Evolutionary conservation across 2,329 filamentous ascomycete genomes (phyloP), one percentile per base, ranked within the genome.

Genomic region (Volutella citrinella): DNA sequence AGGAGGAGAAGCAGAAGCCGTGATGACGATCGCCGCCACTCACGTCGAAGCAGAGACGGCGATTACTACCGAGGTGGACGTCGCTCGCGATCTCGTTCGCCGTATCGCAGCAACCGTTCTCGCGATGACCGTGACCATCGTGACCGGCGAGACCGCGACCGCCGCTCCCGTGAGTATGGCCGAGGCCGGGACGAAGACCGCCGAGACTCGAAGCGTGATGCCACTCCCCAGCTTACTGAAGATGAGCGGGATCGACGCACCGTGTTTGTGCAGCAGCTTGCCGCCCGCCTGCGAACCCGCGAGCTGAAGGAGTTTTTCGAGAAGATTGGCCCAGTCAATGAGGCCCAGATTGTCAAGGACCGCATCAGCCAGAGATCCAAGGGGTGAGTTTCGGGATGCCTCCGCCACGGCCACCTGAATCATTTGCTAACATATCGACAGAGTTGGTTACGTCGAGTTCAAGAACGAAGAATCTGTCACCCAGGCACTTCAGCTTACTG

Each of bases 361-460:
- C 80, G 93, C 44, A 90, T 98, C 45, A 96, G 89, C 67, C 87
- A 89, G 53, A 87, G 93, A 66, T 96, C 90, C 44, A 98, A 98
- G 74, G 93, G 93, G 91, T 95, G 74, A 58, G 84, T 59, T 12
- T 20, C n/a, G n/a, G n/a, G 20, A 19, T 6, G 7, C n/a, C 14
- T 19, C 12, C 10, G n/a, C 7, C 3, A 14, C 15, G n/a, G 24
- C 21, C 8, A 19, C 14, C 13, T 34, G 22, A n/a, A 22, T 14
- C 4, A 26, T 12, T 28, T 30, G 10, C 40, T 39, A 12, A 37
- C 20, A 24, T 70, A 74, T 61, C 74, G 52, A 26, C 18, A 97
- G 93, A 66, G 93, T 98, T 64, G 93, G 94, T 62, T 98, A 98
- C 59, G 94, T 98, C 72, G 93, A 98, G 74, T 98, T 98, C 68